Conservation (phyloP, 257 asterid species). For the Ilex aquifolium region DNA sequence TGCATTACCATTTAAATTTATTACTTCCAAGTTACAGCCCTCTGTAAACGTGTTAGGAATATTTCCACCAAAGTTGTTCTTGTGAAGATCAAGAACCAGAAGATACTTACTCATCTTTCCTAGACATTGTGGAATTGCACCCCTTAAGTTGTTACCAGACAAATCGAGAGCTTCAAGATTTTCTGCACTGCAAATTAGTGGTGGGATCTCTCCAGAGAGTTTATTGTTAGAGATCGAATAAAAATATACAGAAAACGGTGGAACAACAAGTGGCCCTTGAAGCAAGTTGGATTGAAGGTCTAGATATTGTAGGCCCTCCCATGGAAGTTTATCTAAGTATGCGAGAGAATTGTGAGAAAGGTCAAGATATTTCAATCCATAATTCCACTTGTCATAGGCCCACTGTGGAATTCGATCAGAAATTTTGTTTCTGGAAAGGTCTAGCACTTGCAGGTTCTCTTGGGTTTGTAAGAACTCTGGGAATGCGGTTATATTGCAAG, state of each 20-base stretch:
- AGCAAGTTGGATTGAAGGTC: no score
- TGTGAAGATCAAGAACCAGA: slow-evolving; percentile 10
- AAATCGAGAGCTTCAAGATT: slow-evolving; percentile 10
- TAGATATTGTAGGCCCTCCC: no score
- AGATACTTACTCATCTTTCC: slow-evolving; percentile 7
- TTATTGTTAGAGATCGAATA: background rate
- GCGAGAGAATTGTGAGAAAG: no score
- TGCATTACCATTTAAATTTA: slow-evolving; percentile 4
- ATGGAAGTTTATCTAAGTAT: no score
- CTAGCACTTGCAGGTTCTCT: no score
- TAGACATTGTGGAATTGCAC: slow-evolving; percentile 3
- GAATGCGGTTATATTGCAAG: no score
- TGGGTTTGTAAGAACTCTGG: no score
- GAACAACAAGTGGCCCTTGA: background rate
- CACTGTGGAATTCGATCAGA: no score
- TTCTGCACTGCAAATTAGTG: slow-evolving; percentile 10
- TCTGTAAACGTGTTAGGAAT: slow-evolving; percentile 1
- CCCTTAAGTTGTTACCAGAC: slow-evolving; percentile 7
- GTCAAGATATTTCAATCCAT: no score
- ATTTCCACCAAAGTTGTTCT: slow-evolving; percentile 13
- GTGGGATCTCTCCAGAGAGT: slow-evolving; percentile 6
- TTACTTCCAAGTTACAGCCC: background rate
- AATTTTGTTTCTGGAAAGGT: no score
- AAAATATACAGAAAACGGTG: background rate
- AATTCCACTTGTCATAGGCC: no score